Evolutionary conservation across 176 grass and related monocot species (phyloP), one percentile per base, ranked within the genome.

Genomic region (Alopecurus myosuroides): DNA sequence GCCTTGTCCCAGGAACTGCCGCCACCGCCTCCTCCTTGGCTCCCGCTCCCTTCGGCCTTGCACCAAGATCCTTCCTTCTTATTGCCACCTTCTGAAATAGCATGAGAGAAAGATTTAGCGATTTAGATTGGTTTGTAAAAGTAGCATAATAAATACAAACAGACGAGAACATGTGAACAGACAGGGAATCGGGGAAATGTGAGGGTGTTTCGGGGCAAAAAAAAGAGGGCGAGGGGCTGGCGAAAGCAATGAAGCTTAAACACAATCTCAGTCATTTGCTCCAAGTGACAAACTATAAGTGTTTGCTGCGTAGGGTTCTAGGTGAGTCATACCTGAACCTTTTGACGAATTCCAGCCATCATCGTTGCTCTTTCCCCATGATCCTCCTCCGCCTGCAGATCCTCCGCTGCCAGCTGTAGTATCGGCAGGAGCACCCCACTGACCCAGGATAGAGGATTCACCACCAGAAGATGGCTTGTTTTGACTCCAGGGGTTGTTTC

Each of bases 1-100:
- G n/a, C 66, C 65, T 89, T 89, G 11, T n/a, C n/a, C 88, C 84
- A 87, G 37, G 88, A 78, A 67, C 57, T 80, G 74, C 88, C 23
- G 11, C 69, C 72, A 0, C 78, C 56, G 3, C 70, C 70, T 2
- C 42, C 61, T 20, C 71, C 80, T 65, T 87, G 88, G 67, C 37
- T 50, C 22, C 73, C 34, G 6, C 74, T 79, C 65, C 65, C 79
- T 28, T 80, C 63, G 0, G n/a, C 66, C 65, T 89, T 89, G 11
- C 28, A 82, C 77, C 66, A 68, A 2, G 77, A 45, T 18, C 29
- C 87, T 23, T 81, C 68, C 53, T 90, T 86, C 79, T 58, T 87
- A 4, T 5, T n/a, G 26, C 36, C 44, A 87, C 37, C 67, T 49
- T 68, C 57, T 83, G 67, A 78, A 19, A 58, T 69, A 65, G 46